These are phyloP conservation scores for Amanita fuliginea DNA, from an alignment of 768 basidiomycete genomes.

Conservation along the genomic window DNA sequence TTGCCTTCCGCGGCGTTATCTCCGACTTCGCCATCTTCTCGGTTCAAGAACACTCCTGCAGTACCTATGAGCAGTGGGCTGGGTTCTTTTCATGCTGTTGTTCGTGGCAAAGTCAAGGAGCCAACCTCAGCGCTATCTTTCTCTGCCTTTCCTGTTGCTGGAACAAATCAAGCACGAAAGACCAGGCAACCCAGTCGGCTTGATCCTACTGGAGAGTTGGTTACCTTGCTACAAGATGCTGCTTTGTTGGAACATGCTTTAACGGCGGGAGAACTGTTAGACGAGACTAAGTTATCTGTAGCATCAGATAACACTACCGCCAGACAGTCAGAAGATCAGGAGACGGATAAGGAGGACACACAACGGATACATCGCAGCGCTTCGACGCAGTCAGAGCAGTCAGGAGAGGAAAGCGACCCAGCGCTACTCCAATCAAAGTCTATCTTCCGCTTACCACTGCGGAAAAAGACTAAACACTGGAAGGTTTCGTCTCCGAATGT, in stretches of 20 bases:
- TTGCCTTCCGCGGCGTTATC: not conserved
- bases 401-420: conserved; percentile 17
- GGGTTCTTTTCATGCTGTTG: conserved; percentile 41
- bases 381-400: conserved; percentile 3
- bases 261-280: conserved; percentile 35
- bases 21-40: not conserved
- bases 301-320: conserved; percentile 6
- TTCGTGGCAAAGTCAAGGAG: conserved; percentile 44
- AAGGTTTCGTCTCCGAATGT: conserved; percentile 15
- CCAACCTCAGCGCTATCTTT: conserved; percentile 14
- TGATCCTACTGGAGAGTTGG: conserved; percentile 38
- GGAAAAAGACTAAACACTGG: conserved; percentile 10
- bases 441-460: conserved; percentile 22
- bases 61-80: not conserved
- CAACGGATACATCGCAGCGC: not conserved
- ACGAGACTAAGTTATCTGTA: conserved; percentile 15
- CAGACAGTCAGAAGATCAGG: conserved; percentile 1
- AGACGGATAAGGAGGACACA: not conserved
- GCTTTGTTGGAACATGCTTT: conserved; percentile 46
- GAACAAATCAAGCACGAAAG: conserved; percentile 16
- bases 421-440: conserved; percentile 19
- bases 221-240: conserved; percentile 44
- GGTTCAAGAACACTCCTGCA: conserved; percentile 1
- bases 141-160: conserved; percentile 14
- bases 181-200: conserved; percentile 19